These are phyloP conservation scores for Friedmanniomyces endolithicus DNA, from an alignment of 495 filamentous ascomycete species.

Conservation along the genomic window DNA sequence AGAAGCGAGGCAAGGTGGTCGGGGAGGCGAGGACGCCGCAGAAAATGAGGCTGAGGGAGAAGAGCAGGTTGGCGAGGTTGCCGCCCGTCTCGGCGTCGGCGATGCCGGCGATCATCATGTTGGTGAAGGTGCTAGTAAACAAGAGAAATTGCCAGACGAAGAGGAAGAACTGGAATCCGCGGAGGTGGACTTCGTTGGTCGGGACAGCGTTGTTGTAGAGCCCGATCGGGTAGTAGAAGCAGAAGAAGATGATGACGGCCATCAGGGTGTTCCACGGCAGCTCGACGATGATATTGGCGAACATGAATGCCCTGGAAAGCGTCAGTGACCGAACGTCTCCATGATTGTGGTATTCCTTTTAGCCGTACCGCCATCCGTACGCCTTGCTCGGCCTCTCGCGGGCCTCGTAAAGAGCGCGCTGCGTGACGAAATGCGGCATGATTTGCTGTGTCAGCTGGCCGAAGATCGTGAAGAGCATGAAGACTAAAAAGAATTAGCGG, in stretches of 20 bases:
- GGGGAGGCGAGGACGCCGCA: slow-evolving; percentile 31
- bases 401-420: slow-evolving; percentile 70
- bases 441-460: slow-evolving; percentile 43
- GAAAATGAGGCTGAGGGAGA: slow-evolving; percentile 43
- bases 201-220: slow-evolving; percentile 56
- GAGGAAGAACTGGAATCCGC: slow-evolving; percentile 56
- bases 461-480: slow-evolving; percentile 63
- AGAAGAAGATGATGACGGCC: slow-evolving; percentile 46
- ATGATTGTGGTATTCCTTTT: no score
- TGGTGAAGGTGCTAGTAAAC: slow-evolving; percentile 48
- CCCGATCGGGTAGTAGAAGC: slow-evolving; percentile 34
- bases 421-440: slow-evolving; percentile 71
- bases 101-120: slow-evolving; percentile 54
- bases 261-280: slow-evolving; percentile 23
- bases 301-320: slow-evolving; percentile 36
- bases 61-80: slow-evolving; percentile 49
- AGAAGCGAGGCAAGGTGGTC: slow-evolving; percentile 29
- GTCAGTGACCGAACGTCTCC: no score
- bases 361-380: slow-evolving; percentile 55
- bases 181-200: slow-evolving; percentile 42
- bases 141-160: slow-evolving; percentile 32
- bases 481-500: no score
- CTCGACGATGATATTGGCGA: slow-evolving; percentile 27
- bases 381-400: slow-evolving; percentile 75
- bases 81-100: slow-evolving; percentile 50